Percentiles rank a stretch among this genome's conserved stretches.
Conservation (phyloP, 257 asterid species). For the Primulina eburnea region DNA sequence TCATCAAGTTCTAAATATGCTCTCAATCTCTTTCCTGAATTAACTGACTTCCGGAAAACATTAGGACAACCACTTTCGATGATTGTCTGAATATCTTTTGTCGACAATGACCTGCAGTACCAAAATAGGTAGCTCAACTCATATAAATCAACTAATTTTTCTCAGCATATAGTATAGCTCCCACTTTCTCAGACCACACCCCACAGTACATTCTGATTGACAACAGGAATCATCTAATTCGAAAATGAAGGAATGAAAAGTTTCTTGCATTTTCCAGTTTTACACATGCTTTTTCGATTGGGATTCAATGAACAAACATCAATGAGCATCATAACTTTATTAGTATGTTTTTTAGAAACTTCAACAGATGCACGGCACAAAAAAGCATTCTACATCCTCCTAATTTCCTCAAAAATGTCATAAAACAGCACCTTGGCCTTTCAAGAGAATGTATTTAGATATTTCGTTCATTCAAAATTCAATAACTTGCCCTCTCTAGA, state of each 20-base stretch:
- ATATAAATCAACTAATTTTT: neutral
- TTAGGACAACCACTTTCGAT: conserved; percentile 84
- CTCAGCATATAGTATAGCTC: neutral
- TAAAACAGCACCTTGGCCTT: neutral
- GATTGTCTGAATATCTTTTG: conserved; percentile 57
- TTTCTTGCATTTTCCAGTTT: neutral
- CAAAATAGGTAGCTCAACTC: conserved; percentile 15
- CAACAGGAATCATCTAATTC: neutral
- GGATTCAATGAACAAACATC: too few relatives aligned
- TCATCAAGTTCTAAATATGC: conserved; percentile 69
- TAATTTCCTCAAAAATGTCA: neutral
- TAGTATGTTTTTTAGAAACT: neutral
- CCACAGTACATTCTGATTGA: neutral
- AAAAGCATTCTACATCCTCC: neutral
- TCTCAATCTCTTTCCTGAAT: conserved; percentile 86
- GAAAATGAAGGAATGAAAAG: neutral
- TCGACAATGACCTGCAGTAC: conserved; percentile 61
- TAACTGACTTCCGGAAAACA: conserved; percentile 71
- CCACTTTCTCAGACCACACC: neutral
- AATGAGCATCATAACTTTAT: neutral
- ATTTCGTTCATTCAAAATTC: neutral
- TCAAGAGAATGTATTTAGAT: neutral
- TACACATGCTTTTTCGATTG: neutral
- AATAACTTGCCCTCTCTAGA: neutral
- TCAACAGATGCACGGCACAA: neutral